These are phyloP conservation scores for Ceratocystis alfenasii DNA, from an alignment of 2,329 filamentous ascomycete species.

Conservation along the genomic window DNA sequence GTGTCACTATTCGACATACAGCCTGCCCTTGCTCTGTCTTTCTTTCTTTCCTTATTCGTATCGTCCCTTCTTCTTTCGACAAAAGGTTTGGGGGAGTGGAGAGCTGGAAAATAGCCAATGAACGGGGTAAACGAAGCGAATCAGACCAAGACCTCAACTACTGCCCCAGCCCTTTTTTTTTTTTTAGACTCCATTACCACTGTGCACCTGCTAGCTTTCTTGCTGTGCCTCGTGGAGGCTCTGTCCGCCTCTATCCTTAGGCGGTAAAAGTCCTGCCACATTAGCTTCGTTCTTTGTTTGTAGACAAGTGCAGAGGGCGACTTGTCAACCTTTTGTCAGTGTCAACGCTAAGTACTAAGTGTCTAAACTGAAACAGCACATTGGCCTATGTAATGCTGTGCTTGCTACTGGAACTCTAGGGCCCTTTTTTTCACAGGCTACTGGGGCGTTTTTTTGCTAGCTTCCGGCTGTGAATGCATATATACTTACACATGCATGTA, in stretches of 20 bases:
- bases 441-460: neutral
- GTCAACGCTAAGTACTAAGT: constrained; percentile 1
- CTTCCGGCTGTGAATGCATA: neutral
- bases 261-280: neutral
- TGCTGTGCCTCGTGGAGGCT: constrained; percentile 1
- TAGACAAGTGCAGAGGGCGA: neutral
- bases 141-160: neutral
- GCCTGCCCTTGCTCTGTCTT: neutral
- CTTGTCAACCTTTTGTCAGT: neutral
- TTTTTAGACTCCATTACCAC: neutral
- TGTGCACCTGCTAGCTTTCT: neutral
- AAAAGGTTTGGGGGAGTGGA: neutral
- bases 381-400: neutral
- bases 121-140: neutral
- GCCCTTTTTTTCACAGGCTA: too few species aligned
- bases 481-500: neutral
- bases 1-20: neutral
- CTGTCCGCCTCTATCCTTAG: neutral
- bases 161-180: constrained; percentile 1
- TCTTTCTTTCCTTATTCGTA: neutral
- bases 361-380: neutral
- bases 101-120: neutral
- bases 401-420: neutral
- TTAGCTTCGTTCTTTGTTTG: constrained; percentile 6
- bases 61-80: neutral